A percentile compares a stretch with the other conserved stretches of the same genome.
Evolutionary conservation across 768 basidiomycete genomes (phyloP).

Genomic region (Lyophyllum decastes): DNA sequence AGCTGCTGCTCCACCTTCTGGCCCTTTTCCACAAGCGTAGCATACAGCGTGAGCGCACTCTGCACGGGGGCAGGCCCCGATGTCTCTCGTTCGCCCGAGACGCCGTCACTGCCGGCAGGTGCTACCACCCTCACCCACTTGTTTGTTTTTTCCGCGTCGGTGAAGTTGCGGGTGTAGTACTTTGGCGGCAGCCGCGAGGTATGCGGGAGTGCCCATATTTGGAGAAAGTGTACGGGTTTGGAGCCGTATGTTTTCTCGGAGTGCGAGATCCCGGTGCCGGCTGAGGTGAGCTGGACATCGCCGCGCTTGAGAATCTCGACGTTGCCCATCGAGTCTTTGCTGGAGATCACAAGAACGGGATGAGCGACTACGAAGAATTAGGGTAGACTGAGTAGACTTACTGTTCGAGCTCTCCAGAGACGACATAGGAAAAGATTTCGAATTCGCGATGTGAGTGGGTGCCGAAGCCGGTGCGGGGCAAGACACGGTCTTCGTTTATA

Average conservation of each 20-base stretch:
- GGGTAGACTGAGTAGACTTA: constrained; percentile 32
- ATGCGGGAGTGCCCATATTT: constrained; percentile 52
- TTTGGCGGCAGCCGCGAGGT: constrained; percentile 58
- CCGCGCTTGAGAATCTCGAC: constrained; percentile 87
- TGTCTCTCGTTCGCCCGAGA: constrained; percentile 62
- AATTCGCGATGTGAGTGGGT: constrained; percentile 83
- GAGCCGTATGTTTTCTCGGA: constrained; percentile 53
- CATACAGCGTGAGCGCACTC: constrained; percentile 67
- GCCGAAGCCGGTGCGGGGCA: constrained; percentile 76
- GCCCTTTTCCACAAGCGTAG: constrained; percentile 67
- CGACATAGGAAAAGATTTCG: constrained; percentile 91
- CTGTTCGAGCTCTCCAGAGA: constrained; percentile 82
- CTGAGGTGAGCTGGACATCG: constrained; percentile 87
- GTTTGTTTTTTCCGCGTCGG: constrained; percentile 80
- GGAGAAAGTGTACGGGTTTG: constrained; percentile 50
- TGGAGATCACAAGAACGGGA: constrained; percentile 27
- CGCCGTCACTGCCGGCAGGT: constrained; percentile 60
- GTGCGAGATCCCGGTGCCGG: constrained; percentile 91
- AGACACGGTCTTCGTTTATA: constrained; percentile 92
- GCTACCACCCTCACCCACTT: constrained; percentile 77
- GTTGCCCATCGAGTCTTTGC: constrained; percentile 92
- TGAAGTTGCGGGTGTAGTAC: constrained; percentile 88
- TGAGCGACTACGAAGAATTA: neutral
- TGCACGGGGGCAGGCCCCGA: constrained; percentile 83
- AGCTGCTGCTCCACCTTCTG: constrained; percentile 56